Percentiles rank a stretch among this genome's conserved stretches.
These are phyloP conservation scores for Claviceps pazoutovae DNA, from an alignment of 2,329 filamentous ascomycete genomes.

Conservation along the genomic window DNA sequence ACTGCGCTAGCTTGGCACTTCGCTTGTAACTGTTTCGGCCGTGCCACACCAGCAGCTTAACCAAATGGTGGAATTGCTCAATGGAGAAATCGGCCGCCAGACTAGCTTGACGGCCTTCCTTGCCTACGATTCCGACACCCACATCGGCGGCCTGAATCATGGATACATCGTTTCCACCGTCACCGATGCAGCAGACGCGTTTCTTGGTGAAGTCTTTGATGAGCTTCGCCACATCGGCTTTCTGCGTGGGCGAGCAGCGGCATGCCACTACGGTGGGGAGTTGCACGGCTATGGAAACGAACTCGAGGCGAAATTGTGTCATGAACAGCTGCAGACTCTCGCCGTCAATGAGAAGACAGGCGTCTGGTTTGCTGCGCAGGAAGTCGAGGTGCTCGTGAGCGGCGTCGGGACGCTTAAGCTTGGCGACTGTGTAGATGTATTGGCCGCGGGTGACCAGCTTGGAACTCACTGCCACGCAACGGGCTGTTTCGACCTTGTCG, in stretches of 20 bases:
- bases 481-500: conserved; percentile 94
- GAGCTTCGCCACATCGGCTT: conserved; percentile 81
- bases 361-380: conserved; percentile 72
- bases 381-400: conserved; percentile 84
- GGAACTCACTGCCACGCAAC: conserved; percentile 88
- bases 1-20: conserved; percentile 87
- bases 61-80: conserved; percentile 85
- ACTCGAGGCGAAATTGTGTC: conserved; percentile 66
- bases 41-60: conserved; percentile 97
- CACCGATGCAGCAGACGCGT: conserved; percentile 91
- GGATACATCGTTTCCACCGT: conserved; percentile 94
- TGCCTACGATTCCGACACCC: conserved; percentile 93
- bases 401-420: conserved; percentile 68
- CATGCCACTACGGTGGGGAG: conserved; percentile 91
- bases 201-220: conserved; percentile 90
- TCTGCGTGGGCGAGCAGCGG: conserved; percentile 91
- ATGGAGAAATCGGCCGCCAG: conserved; percentile 95
- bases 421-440: conserved; percentile 86
- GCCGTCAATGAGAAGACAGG: conserved; percentile 84
- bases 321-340: conserved; percentile 79
- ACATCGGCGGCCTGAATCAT: conserved; percentile 99
- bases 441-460: conserved; percentile 89
- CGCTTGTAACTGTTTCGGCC: conserved; percentile 95
- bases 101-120: conserved; percentile 89
- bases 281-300: conserved; percentile 75